Conservation (phyloP, 768 basidiomycete genomes). For the Tylopilus sp. region DNA sequence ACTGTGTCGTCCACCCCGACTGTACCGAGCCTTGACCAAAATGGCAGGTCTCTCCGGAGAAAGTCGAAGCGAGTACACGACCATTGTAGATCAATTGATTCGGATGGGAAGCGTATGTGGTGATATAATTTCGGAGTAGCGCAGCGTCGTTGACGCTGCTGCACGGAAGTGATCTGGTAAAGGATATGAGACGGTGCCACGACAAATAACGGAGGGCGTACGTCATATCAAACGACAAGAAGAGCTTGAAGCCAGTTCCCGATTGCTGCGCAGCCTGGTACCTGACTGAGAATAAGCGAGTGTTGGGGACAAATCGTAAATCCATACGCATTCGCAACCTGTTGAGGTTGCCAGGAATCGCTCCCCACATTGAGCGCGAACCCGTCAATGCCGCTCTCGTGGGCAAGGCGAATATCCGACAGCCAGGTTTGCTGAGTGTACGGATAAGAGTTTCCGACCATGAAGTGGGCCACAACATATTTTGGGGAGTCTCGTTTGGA, state of each 20-base stretch:
- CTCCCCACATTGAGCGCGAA: constrained; percentile 70
- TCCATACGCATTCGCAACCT: constrained; percentile 61
- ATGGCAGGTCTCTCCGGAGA: constrained; percentile 64
- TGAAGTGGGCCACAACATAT: constrained; percentile 57
- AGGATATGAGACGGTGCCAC: neutral
- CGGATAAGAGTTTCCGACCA: constrained; percentile 65
- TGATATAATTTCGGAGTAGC: constrained; percentile 51
- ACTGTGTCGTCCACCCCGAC: constrained; percentile 58
- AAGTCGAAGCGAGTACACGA: constrained; percentile 63
- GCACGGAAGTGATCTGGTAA: constrained; percentile 52
- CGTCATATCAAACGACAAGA: constrained; percentile 80
- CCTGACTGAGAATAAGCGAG: constrained; percentile 30
- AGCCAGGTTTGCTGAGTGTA: constrained; percentile 45
- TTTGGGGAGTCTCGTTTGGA: constrained; percentile 27
- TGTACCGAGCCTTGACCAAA: constrained; percentile 55
- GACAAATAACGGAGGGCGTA: constrained; percentile 31
- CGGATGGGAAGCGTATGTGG: constrained; percentile 49
- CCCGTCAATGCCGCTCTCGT: constrained; percentile 58
- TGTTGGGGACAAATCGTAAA: constrained; percentile 2
- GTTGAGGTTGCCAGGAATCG: constrained; percentile 59
- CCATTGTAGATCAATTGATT: constrained; percentile 52
- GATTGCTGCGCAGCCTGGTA: constrained; percentile 54
- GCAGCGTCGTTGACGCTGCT: constrained; percentile 44
- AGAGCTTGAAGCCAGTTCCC: constrained; percentile 62
- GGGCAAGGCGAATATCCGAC: constrained; percentile 54